These are phyloP conservation scores for Paramecium primaurelia DNA, from an alignment of 73 alveolate genomes.

Conservation along the genomic window DNA sequence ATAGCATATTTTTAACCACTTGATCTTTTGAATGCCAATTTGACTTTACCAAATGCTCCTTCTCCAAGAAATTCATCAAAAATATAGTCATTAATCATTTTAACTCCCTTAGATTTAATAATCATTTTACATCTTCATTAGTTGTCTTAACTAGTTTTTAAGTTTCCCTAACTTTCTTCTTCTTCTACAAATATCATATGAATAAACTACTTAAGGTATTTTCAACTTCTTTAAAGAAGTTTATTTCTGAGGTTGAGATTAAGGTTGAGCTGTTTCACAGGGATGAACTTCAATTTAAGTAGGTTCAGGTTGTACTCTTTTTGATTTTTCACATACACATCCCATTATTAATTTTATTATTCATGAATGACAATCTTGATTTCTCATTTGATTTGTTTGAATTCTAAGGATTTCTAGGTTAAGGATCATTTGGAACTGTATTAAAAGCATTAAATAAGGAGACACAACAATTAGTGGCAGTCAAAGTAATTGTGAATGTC, in stretches of 20 bases:
- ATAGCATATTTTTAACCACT: slow-evolving; percentile 41
- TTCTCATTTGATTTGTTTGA: slow-evolving; percentile 38
- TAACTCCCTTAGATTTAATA: slow-evolving; percentile 22
- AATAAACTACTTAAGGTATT: background rate
- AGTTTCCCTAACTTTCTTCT: background rate
- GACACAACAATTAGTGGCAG: slow-evolving; percentile 67
- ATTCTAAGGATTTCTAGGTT: slow-evolving; percentile 63
- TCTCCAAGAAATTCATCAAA: slow-evolving; percentile 55
- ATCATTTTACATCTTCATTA: background rate
- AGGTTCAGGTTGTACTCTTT: background rate
- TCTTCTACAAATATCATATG: background rate
- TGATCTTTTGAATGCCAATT: slow-evolving; percentile 47
- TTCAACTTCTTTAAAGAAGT: background rate
- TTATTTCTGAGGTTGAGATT: background rate
- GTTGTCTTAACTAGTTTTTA: background rate
- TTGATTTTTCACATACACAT: background rate
- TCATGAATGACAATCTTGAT: background rate
- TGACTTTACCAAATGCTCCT: slow-evolving; percentile 63
- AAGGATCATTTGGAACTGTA: slow-evolving; percentile 78
- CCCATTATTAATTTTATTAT: background rate
- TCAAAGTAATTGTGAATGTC: slow-evolving; percentile 49
- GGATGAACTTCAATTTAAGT: background rate
- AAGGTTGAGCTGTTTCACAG: background rate
- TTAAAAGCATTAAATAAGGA: slow-evolving; percentile 68
- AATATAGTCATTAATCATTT: slow-evolving; percentile 51